Conservation (phyloP, 129 eudicot genomes). For the Tagetes patula region DNA sequence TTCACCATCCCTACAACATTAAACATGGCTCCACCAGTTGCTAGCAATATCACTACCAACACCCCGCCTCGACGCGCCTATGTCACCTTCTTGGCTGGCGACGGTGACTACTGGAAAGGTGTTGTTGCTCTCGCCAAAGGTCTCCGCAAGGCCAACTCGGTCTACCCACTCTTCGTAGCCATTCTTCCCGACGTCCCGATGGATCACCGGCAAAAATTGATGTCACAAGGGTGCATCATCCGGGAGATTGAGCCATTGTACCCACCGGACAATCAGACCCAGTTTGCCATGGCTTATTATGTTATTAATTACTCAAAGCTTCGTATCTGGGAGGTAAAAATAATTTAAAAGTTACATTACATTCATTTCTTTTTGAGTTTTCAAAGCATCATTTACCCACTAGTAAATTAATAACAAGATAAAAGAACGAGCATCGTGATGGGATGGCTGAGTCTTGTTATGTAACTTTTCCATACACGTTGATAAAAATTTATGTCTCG, state of each 20-base stretch:
- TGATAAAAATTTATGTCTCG: no score
- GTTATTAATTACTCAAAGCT: constrained; percentile 84
- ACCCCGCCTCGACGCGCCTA: constrained; percentile 54
- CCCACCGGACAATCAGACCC: constrained; percentile 56
- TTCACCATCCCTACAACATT: not conserved
- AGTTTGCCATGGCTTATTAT: constrained; percentile 70
- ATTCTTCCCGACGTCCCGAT: constrained; percentile 75
- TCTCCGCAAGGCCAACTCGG: constrained; percentile 53
- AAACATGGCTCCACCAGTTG: constrained; percentile 37
- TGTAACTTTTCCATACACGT: no score
- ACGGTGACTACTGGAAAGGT: constrained; percentile 67
- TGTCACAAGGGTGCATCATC: constrained; percentile 68
- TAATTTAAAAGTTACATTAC: no score
- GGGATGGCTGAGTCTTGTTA: no score
- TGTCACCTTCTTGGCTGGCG: constrained; percentile 78
- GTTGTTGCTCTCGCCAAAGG: constrained; percentile 81
- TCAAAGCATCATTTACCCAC: no score
- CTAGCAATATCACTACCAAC: constrained; percentile 13
- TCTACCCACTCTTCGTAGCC: constrained; percentile 75
- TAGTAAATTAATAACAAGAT: no score
- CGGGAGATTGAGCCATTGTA: constrained; percentile 56
- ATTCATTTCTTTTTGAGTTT: no score
- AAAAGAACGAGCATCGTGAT: no score
- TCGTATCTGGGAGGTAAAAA: constrained; percentile 83
- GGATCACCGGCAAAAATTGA: constrained; percentile 61